Conservation (phyloP, 1,284 basidiomycete genomes). For the Xanthoconium separans region DNA sequence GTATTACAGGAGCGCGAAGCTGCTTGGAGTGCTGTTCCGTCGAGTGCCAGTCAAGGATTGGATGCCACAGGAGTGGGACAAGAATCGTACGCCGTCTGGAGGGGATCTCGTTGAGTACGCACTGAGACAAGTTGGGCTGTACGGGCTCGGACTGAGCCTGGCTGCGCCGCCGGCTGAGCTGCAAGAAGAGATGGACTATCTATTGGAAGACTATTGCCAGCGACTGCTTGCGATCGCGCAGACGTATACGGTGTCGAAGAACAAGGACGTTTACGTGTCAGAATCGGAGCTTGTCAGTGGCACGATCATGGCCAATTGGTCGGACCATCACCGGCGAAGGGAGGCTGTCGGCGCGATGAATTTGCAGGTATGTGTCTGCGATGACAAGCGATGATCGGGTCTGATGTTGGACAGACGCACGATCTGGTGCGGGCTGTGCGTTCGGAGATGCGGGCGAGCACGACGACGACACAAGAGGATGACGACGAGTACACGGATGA, state of each 20-base stretch:
- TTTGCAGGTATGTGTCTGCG: slow-evolving; percentile 33
- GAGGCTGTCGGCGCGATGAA: slow-evolving; percentile 43
- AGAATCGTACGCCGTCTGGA: slow-evolving; percentile 23
- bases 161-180: slow-evolving; percentile 26
- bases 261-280: slow-evolving; percentile 33
- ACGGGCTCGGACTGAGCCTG: slow-evolving; percentile 31
- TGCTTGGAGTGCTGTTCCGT: slow-evolving; percentile 40
- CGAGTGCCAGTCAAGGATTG: slow-evolving; percentile 35
- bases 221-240: slow-evolving; percentile 36
- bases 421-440: slow-evolving; percentile 37
- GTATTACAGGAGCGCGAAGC: slow-evolving; percentile 39
- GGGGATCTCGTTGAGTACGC: slow-evolving; percentile 27
- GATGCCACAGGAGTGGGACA: slow-evolving; percentile 28
- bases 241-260: slow-evolving; percentile 36
- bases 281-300: slow-evolving; percentile 46
- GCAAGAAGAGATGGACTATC: slow-evolving; percentile 36
- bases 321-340: slow-evolving; percentile 38
- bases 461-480: slow-evolving; percentile 15
- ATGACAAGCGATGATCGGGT: background rate
- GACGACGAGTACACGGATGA: slow-evolving; percentile 19
- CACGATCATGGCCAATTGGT: slow-evolving; percentile 43
- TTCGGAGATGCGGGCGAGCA: slow-evolving; percentile 28
- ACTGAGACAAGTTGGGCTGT: slow-evolving; percentile 22
- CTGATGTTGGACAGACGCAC: slow-evolving; percentile 30
- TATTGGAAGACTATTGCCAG: slow-evolving; percentile 36